These are phyloP conservation scores for Blastomyces emzantsi DNA, from an alignment of 2,329 filamentous ascomycete species.

Conservation along the genomic window DNA sequence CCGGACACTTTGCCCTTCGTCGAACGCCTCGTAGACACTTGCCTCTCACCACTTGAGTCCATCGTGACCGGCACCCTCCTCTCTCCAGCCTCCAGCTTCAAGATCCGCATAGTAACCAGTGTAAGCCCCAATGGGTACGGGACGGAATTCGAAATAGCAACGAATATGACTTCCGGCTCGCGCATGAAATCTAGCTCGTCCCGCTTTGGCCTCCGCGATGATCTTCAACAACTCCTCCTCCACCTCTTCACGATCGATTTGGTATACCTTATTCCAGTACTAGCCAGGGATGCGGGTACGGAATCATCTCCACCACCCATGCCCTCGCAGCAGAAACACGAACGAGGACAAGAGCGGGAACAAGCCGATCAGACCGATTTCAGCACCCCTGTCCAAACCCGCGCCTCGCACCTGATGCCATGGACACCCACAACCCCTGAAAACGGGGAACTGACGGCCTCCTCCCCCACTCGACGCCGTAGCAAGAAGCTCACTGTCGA, in stretches of 20 bases:
- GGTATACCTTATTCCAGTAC: conserved; percentile 25
- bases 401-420: background rate
- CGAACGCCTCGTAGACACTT: conserved; percentile 35
- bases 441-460: conserved; percentile 27
- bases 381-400: too few species aligned
- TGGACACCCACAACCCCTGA: conserved; percentile 25
- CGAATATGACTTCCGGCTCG: conserved; percentile 25
- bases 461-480: conserved; percentile 15
- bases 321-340: background rate
- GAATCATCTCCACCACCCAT: background rate
- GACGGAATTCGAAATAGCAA: conserved; percentile 32
- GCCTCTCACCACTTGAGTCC: conserved; percentile 38
- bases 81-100: conserved; percentile 29
- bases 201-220: conserved; percentile 26
- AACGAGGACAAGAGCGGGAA: background rate
- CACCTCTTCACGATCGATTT: conserved; percentile 33
- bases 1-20: conserved; percentile 17
- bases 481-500: conserved; percentile 28
- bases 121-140: conserved; percentile 27
- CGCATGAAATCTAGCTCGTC: conserved; percentile 25
- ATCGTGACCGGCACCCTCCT: conserved; percentile 32
- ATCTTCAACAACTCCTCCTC: conserved; percentile 28
- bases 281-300: background rate
- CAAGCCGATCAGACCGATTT: conserved; percentile 5
- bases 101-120: conserved; percentile 31